Evolutionary conservation across 805 yeast species (phyloP).

Genomic region (Vanderwaltozyma tropicalis): DNA sequence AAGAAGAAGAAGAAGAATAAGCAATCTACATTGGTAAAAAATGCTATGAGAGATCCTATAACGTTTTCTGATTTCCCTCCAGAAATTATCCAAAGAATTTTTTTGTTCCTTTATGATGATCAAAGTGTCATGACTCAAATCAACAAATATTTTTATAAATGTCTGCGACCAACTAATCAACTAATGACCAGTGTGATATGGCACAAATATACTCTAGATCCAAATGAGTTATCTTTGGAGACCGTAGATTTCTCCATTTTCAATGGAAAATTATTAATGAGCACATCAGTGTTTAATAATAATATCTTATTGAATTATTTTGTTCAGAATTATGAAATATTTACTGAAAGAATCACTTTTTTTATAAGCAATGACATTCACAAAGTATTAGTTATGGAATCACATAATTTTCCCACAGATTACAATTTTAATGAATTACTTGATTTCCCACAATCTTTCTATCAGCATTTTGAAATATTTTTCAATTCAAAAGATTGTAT

Average conservation of each 20-base stretch:
- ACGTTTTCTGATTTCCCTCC: conserved; percentile 4
- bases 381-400: not conserved
- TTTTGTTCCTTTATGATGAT: conserved; percentile 3
- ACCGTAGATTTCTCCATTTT: conserved; percentile 1
- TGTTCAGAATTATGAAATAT: not conserved
- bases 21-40: no score
- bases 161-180: conserved; percentile 10
- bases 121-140: conserved; percentile 3
- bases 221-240: not conserved
- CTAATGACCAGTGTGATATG: conserved; percentile 3
- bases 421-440: no score
- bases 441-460: not conserved
- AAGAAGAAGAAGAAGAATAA: not conserved
- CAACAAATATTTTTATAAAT: conserved; percentile 11
- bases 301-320: not conserved
- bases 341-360: not conserved
- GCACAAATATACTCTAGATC: conserved; percentile 2
- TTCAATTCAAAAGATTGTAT: no score
- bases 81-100: conserved; percentile 11
- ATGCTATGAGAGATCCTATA: not conserved
- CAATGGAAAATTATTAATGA: conserved; percentile 4
- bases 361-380: not conserved
- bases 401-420: not conserved
- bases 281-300: not conserved
- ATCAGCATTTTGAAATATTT: not conserved